Evolutionary conservation across 208 protist species (phyloP), one percentile per base, ranked within the genome.

Genomic region (Trypanosoma lewisi): DNA sequence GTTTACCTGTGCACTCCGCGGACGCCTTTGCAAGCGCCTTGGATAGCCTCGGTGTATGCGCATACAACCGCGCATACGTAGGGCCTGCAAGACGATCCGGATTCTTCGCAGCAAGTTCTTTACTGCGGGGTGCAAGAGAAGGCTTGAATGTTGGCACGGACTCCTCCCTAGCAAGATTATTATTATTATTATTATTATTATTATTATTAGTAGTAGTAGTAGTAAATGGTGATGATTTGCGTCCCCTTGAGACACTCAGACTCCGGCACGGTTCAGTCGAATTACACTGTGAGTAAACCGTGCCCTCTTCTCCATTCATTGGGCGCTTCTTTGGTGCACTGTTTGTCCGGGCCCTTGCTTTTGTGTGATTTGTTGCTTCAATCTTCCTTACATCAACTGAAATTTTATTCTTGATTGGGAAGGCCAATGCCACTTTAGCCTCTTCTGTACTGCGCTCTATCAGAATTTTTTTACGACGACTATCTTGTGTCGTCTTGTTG

Each of bases 61-160:
- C 51, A 25, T 67, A 39, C 16, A 67, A 37, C 17, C 61, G 61
- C 0, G 50, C 61, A 48, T 67, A 67, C 0, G 51, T 58, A 11
- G 61, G 61, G 34, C 23, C 37, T 36, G 45, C 19, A 2, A 2
- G 37, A 49, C 61, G 61, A 17, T 44, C 12, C 21, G 14, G 1
- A 17, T 67, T 39, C 28, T 51, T 1, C 23, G 61, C 49, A 27
- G 23, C 61, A 12, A 67, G 37, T 21, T 33, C 2, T 37, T 50
- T 34, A 56, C 61, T 67, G 0, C 39, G 16, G 49, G 61, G 61
- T 12, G 61, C 61, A 56, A 67, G 50, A 41, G 37, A 37, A 7
- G 61, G 61, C 30, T 39, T 56, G 31, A 67, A 67, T 12, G 61
- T 56, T 11, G 61, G 51, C 34, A 39, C 2, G 25, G 45, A 7